Evolutionary conservation across 257 asterid species (phyloP), one percentile per base, ranked within the genome.

Genomic region (Striga asiatica): DNA sequence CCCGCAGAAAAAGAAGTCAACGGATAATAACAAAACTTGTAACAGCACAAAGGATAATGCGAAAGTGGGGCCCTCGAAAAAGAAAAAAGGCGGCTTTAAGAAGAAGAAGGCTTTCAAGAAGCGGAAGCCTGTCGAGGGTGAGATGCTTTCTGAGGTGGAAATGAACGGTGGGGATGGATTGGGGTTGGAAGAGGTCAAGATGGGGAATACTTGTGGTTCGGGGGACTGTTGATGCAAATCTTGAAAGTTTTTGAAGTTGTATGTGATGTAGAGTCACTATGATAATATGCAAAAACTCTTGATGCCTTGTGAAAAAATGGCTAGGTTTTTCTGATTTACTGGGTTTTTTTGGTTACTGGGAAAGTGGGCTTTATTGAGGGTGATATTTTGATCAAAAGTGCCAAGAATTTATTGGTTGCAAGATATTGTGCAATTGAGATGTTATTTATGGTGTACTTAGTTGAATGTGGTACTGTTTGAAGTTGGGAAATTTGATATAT

Each of bases 81-180:
- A 74, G 74, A 91, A 80, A 74, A 89, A 78, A 74, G 17, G 71
- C 8, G 78, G 77, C 22, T 56, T 71, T 70, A 86, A 78, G 70
- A 81, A 72, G 72, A 79, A 71, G 73, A 83, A 51, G 56, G 64
- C 49, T 53, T 16, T 27, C 34, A 60, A 54, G 62, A 65, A 39
- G 56, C 37, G 27, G 3, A 53, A 61, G n/a, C n/a, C n/a, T n/a
- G 55, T 34, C 54, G 58, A 54, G 68, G 69, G 58, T 25, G 39
- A 54, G n/a, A 49, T 49, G 56, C 7, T 28, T 41, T n/a, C 47
- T 39, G 70, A 73, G 60, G 71, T 25, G 16, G 56, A 56, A 28
- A 7, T 47, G 57, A 51, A 28, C 54, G 67, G 66, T 64, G 65
- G 37, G 41, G 65, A 18, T 18, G 50, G 25, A 34, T 3, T 1